Evolutionary conservation across 225 moss, liverwort and hornwort species (phyloP).

Genomic region (Takakia lepidozioides): DNA sequence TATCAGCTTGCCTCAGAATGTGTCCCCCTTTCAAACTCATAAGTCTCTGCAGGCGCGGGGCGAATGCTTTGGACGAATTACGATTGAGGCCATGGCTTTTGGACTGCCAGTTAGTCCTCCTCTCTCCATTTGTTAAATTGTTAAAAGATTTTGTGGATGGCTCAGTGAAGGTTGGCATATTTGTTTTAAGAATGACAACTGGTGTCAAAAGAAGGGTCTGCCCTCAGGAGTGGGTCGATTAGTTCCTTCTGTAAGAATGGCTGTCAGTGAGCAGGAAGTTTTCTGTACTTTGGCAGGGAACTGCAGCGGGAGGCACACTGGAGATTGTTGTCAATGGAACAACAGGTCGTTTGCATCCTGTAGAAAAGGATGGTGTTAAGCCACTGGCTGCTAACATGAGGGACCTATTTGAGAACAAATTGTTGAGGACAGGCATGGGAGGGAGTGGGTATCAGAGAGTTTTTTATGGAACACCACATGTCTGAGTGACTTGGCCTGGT

Average conservation of each 20-base stretch:
- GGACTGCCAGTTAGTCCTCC: slow-evolving; percentile 27
- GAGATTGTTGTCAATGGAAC: slow-evolving; percentile 38
- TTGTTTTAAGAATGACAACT: too few species aligned
- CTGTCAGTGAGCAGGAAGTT: too few species aligned
- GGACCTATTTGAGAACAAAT: slow-evolving; percentile 15
- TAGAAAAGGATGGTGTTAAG: slow-evolving; percentile 27
- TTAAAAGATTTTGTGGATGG: too few species aligned
- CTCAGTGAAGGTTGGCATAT: too few species aligned
- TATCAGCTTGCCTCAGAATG: too few species aligned
- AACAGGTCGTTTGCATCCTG: slow-evolving; percentile 26
- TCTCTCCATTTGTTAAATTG: too few species aligned
- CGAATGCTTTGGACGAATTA: slow-evolving; percentile 54
- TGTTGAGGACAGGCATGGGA: slow-evolving; percentile 21
- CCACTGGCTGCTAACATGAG: slow-evolving; percentile 31
- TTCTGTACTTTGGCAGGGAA: slow-evolving; percentile 16
- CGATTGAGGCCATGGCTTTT: slow-evolving; percentile 62
- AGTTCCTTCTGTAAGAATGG: too few species aligned
- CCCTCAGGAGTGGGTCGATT: too few species aligned
- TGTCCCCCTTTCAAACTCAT: too few species aligned
- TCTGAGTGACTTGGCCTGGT: slow-evolving; percentile 17
- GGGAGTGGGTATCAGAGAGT: slow-evolving; percentile 18
- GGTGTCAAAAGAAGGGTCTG: too few species aligned
- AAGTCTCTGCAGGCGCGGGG: slow-evolving; percentile 38
- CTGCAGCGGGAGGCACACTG: slow-evolving; percentile 20
- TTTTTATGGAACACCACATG: slow-evolving; percentile 39